Percentiles rank a stretch among this genome's conserved stretches.
Evolutionary conservation across 495 filamentous ascomycete genomes (phyloP).

Genomic region (Penicillium diatomitis): DNA sequence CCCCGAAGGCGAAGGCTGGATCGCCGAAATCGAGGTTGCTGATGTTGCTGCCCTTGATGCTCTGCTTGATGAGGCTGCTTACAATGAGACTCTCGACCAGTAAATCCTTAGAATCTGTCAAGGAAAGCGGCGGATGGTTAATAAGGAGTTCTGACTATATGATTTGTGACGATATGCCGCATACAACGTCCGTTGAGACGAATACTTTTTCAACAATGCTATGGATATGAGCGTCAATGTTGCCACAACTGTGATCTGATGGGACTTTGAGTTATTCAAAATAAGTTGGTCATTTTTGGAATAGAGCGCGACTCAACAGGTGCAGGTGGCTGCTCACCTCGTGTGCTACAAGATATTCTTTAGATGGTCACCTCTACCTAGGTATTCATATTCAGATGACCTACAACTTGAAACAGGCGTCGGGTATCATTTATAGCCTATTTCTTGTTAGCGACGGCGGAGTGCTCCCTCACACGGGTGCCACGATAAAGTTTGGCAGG

Average conservation of each 20-base stretch:
- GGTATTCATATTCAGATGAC: no score
- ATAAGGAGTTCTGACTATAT: slow-evolving; percentile 6
- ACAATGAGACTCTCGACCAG: slow-evolving; percentile 60
- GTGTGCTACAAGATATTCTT: no score
- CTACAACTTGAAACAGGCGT: no score
- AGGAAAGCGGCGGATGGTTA: slow-evolving; percentile 2
- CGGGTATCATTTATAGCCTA: no score
- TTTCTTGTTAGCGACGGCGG: no score
- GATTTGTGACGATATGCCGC: slow-evolving; percentile 16
- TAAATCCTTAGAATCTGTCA: slow-evolving; percentile 10
- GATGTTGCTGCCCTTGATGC: slow-evolving; percentile 61
- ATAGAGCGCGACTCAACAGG: no score
- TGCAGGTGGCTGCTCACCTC: no score
- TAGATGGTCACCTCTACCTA: no score
- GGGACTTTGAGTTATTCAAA: not conserved
- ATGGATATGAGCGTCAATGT: slow-evolving; percentile 2
- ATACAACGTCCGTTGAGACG: slow-evolving; percentile 8
- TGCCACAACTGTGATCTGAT: no score
- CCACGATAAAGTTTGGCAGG: no score
- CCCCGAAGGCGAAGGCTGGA: slow-evolving; percentile 83
- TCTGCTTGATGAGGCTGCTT: slow-evolving; percentile 65
- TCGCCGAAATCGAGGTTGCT: slow-evolving; percentile 71
- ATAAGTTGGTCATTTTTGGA: no score
- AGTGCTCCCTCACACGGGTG: no score
- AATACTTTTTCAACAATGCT: slow-evolving; percentile 19